phyloP scores from a whole-genome alignment of 768 basidiomycete species.

The Cantharellus anzutake region DNA sequence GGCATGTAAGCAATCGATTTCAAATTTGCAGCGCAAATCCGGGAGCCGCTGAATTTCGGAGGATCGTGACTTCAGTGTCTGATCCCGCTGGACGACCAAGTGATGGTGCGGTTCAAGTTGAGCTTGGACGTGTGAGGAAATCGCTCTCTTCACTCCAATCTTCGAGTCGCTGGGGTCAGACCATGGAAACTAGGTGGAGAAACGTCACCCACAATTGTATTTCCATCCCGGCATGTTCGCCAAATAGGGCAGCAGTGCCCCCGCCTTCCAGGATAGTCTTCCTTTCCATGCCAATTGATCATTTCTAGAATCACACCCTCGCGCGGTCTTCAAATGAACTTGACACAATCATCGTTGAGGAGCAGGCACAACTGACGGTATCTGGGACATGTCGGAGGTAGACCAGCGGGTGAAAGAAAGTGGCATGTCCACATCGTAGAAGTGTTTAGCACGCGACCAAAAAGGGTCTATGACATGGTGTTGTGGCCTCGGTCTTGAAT shows the following conservation, averaged over 20 bases:
- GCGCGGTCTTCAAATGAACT: slow-evolving; percentile 26
- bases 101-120: slow-evolving; percentile 8
- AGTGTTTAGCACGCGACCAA: slow-evolving; percentile 70
- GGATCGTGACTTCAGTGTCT: slow-evolving; percentile 2
- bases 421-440: slow-evolving; percentile 83
- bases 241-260: slow-evolving; percentile 45
- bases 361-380: slow-evolving; percentile 10
- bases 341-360: slow-evolving; percentile 31
- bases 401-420: slow-evolving; percentile 66
- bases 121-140: slow-evolving; percentile 36
- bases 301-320: slow-evolving; percentile 83
- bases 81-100: background rate
- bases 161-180: slow-evolving; percentile 20
- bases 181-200: background rate
- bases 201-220: slow-evolving; percentile 28
- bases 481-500: slow-evolving; percentile 83
- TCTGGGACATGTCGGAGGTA: slow-evolving; percentile 28
- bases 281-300: slow-evolving; percentile 82
- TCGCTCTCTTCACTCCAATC: slow-evolving; percentile 26
- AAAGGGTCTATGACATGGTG: slow-evolving; percentile 70
- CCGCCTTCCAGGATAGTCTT: slow-evolving; percentile 16
- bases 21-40: slow-evolving; percentile 60
- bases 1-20: slow-evolving; percentile 16
- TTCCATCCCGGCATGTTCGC: slow-evolving; percentile 59
- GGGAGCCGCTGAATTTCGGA: slow-evolving; percentile 25